Conservation (phyloP, 306 rosid species). For the Cucumis hystrix region DNA sequence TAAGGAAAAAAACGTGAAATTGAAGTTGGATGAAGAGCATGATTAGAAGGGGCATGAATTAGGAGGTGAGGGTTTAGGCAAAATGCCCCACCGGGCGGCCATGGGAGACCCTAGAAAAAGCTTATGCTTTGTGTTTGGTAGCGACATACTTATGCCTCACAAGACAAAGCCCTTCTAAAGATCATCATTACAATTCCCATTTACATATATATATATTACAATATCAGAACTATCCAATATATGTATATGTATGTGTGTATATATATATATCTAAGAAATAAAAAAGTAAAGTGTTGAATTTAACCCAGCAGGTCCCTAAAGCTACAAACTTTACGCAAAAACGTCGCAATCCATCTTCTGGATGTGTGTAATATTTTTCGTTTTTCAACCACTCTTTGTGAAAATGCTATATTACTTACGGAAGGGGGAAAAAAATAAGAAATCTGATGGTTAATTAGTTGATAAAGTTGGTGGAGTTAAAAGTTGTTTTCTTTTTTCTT, state of each 20-base stretch:
- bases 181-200: constrained; percentile 19
- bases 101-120: background rate
- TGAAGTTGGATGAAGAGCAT: background rate
- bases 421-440: background rate
- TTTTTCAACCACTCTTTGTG: background rate
- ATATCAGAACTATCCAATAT: background rate
- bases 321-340: background rate
- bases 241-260: too few species aligned
- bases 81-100: background rate
- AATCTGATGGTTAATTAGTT: background rate
- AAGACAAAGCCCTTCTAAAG: constrained; percentile 6
- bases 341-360: background rate
- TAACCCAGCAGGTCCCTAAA: background rate
- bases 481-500: too few species aligned
- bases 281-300: background rate
- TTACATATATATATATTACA: background rate
- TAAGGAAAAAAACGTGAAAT: background rate
- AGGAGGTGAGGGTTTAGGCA: background rate
- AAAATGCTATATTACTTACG: background rate
- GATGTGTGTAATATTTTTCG: background rate
- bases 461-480: too few species aligned
- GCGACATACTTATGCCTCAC: constrained; percentile 11
- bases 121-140: constrained; percentile 1
- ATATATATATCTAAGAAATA: background rate
- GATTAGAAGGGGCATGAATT: background rate